These are phyloP conservation scores for Penicillium coprophilum DNA, from an alignment of 495 filamentous ascomycete species.

Conservation along the genomic window DNA sequence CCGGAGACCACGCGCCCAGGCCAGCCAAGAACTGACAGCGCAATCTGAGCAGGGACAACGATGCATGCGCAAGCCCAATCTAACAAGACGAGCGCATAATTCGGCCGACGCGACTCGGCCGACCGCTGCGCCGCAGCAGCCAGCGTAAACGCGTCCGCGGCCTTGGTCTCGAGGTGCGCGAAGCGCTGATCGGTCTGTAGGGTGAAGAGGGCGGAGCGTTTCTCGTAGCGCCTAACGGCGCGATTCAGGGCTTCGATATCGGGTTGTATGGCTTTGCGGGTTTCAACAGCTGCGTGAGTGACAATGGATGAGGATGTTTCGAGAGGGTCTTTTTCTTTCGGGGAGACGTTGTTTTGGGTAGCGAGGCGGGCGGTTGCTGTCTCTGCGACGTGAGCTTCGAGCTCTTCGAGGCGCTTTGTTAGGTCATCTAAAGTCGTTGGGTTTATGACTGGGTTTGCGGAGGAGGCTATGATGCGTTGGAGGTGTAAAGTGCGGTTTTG, in stretches of 20 bases:
- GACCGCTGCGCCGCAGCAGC: slow-evolving; percentile 69
- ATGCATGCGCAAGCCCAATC: slow-evolving; percentile 33
- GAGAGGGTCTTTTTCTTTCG: slow-evolving; percentile 8
- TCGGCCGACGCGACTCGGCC: slow-evolving; percentile 15
- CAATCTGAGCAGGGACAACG: slow-evolving; percentile 30
- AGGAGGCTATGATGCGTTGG: slow-evolving; percentile 65
- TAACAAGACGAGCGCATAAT: slow-evolving; percentile 25
- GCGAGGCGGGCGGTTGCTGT: slow-evolving; percentile 29
- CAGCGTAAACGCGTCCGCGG: slow-evolving; percentile 76
- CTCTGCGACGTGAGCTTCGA: slow-evolving; percentile 62
- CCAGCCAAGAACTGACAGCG: slow-evolving; percentile 24
- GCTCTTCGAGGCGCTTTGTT: slow-evolving; percentile 60
- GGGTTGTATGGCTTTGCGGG: slow-evolving; percentile 66
- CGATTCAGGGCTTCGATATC: slow-evolving; percentile 88
- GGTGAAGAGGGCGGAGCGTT: slow-evolving; percentile 69
- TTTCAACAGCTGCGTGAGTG: slow-evolving; percentile 56
- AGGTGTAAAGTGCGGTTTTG: slow-evolving; percentile 78
- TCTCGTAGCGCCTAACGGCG: slow-evolving; percentile 92
- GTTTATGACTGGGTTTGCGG: slow-evolving; percentile 43
- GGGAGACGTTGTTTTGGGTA: slow-evolving; percentile 2
- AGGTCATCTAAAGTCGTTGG: slow-evolving; percentile 56
- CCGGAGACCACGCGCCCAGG: slow-evolving; percentile 25
- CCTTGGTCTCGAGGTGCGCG: slow-evolving; percentile 61
- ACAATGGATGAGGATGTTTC: slow-evolving; percentile 32
- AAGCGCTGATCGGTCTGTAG: slow-evolving; percentile 76